These are phyloP conservation scores for Ophiostoma tasmaniense DNA, from an alignment of 2,329 filamentous ascomycete genomes.

Conservation along the genomic window DNA sequence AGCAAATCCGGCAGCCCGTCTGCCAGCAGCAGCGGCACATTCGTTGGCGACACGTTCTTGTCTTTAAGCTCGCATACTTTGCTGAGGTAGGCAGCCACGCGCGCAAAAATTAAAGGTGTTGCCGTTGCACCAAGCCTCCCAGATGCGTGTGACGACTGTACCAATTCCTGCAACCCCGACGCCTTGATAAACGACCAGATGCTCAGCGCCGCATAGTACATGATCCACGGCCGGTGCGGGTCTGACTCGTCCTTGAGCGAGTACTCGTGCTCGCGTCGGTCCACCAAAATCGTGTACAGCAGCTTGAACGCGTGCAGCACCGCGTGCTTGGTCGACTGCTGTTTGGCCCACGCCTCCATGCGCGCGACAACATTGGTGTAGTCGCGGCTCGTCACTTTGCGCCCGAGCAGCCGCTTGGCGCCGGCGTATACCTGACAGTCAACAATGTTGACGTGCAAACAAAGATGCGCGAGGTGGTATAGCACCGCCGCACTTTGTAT, in stretches of 20 bases:
- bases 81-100: constrained; percentile 39
- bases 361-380: constrained; percentile 62
- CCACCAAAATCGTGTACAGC: constrained; percentile 63
- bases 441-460: constrained; percentile 78
- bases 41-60: constrained; percentile 37
- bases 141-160: neutral
- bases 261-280: constrained; percentile 44
- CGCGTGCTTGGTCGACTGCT: constrained; percentile 67
- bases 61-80: constrained; percentile 65
- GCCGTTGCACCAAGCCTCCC: neutral
- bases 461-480: constrained; percentile 82
- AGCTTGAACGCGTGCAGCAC: constrained; percentile 79
- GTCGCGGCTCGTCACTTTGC: constrained; percentile 65
- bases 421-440: constrained; percentile 86
- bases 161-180: constrained; percentile 39
- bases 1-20: constrained; percentile 40
- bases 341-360: constrained; percentile 73
- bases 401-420: constrained; percentile 63
- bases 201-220: constrained; percentile 77
- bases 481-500: constrained; percentile 74
- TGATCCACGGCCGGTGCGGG: constrained; percentile 79
- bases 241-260: constrained; percentile 69
- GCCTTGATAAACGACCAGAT: constrained; percentile 86
- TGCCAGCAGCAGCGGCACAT: constrained; percentile 39
- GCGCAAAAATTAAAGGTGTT: constrained; percentile 15